These are phyloP conservation scores for Lotmaria passim DNA, from an alignment of 208 protist species.

Conservation along the genomic window DNA sequence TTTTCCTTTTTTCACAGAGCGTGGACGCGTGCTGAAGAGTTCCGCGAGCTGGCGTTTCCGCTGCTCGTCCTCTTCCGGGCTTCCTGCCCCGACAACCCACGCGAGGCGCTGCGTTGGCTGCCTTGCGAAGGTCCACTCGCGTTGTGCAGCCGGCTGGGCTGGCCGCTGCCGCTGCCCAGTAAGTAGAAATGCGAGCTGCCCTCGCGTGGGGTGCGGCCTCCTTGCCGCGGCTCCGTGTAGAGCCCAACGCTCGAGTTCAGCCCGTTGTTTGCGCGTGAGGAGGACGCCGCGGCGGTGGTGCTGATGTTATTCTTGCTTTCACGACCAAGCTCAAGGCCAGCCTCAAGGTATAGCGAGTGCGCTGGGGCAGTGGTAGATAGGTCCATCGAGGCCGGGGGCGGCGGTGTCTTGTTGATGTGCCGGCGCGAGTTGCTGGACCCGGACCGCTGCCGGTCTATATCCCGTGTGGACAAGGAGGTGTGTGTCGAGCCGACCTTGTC, in stretches of 20 bases:
- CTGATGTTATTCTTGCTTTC: too few species aligned
- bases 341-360: conserved; percentile 27
- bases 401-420: conserved; percentile 9
- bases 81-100: neutral
- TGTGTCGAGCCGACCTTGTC: neutral
- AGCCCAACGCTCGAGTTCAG: conserved; percentile 1
- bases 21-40: conserved; percentile 4
- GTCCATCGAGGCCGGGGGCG: conserved; percentile 1
- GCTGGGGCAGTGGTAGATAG: neutral
- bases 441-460: neutral
- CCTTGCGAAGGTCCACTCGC: neutral
- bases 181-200: conserved; percentile 13
- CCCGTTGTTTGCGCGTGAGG: conserved; percentile 13
- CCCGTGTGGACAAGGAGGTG: conserved; percentile 2
- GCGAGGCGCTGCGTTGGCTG: conserved; percentile 7
- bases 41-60: conserved; percentile 10
- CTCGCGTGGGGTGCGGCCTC: conserved; percentile 14
- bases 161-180: conserved; percentile 2
- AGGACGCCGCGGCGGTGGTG: neutral
- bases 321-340: neutral
- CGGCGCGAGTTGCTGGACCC: conserved; percentile 8
- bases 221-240: neutral
- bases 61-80: conserved; percentile 6
- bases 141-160: conserved; percentile 7
- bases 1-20: neutral